These are phyloP conservation scores for Eucalyptus sp. DNA, from an alignment of 345 rosid genomes.

Conservation along the genomic window DNA sequence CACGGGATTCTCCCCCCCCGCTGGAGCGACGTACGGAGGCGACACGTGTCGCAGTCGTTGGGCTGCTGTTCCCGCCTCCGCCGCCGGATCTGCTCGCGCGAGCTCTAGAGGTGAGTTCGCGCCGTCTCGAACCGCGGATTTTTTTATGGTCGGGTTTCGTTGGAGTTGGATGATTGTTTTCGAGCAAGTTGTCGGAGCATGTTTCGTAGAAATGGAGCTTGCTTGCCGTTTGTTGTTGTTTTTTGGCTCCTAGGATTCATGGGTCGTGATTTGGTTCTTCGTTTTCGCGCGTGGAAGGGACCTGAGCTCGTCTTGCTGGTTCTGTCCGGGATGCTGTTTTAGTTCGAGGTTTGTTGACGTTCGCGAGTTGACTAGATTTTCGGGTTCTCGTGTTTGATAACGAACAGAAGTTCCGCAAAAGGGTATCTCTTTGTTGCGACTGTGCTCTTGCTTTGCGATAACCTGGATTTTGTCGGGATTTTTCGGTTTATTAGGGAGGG, in stretches of 20 bases:
- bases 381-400: not conserved
- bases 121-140: not conserved
- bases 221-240: not conserved
- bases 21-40: not conserved
- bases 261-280: not conserved
- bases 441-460: not conserved
- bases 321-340: not conserved
- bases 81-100: not conserved
- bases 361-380: not conserved
- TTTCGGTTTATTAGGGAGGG: not conserved
- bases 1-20: not conserved
- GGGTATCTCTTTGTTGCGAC: not conserved
- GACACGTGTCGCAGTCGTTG: not conserved
- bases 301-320: not conserved
- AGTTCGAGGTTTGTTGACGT: not conserved
- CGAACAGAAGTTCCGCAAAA: not conserved
- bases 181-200: not conserved
- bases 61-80: not conserved
- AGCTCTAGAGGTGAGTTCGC: not conserved
- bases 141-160: not conserved
- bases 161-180: not conserved
- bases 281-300: not conserved
- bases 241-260: not conserved
- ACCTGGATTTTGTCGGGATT: not conserved
- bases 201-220: not conserved